Evolutionary conservation across 208 protist species (phyloP).

Genomic region (Acanthamoeba culbertsoni): DNA sequence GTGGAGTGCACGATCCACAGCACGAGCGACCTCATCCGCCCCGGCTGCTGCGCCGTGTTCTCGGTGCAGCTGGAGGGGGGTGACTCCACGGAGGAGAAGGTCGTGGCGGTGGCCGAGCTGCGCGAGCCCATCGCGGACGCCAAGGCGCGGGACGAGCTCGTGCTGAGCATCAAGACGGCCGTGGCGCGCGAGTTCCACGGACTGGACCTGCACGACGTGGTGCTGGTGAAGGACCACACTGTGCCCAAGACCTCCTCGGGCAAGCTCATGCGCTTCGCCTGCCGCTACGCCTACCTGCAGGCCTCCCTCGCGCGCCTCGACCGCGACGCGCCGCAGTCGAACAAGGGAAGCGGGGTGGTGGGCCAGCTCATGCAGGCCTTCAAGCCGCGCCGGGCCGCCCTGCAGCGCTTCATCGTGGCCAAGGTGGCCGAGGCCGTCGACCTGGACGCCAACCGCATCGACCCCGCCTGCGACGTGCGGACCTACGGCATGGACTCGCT

Average conservation of each 20-base stretch:
- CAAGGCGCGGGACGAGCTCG: background rate
- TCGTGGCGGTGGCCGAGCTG: conserved; percentile 14
- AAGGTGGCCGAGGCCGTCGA: conserved; percentile 28
- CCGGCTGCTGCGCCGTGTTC: conserved; percentile 7
- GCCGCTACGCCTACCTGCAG: conserved; percentile 24
- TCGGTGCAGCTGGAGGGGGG: background rate
- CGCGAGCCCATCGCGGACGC: background rate
- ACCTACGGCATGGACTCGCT: conserved; percentile 24
- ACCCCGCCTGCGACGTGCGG: background rate
- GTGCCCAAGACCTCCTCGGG: conserved; percentile 5
- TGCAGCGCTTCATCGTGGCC: conserved; percentile 1
- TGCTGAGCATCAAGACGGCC: background rate
- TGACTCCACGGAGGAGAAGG: conserved; percentile 21
- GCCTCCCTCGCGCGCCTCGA: background rate
- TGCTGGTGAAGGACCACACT: conserved; percentile 17
- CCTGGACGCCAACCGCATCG: conserved; percentile 12
- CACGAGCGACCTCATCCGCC: background rate
- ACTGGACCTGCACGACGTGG: conserved; percentile 24
- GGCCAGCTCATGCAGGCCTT: background rate
- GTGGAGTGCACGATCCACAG: background rate
- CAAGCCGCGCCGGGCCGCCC: background rate
- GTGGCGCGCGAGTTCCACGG: background rate
- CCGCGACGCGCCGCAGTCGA: background rate
- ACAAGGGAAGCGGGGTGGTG: background rate
- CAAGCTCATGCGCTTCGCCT: conserved; percentile 33